These are phyloP conservation scores for Nemophila menziesii DNA, from an alignment of 257 asterid species.

Conservation along the genomic window DNA sequence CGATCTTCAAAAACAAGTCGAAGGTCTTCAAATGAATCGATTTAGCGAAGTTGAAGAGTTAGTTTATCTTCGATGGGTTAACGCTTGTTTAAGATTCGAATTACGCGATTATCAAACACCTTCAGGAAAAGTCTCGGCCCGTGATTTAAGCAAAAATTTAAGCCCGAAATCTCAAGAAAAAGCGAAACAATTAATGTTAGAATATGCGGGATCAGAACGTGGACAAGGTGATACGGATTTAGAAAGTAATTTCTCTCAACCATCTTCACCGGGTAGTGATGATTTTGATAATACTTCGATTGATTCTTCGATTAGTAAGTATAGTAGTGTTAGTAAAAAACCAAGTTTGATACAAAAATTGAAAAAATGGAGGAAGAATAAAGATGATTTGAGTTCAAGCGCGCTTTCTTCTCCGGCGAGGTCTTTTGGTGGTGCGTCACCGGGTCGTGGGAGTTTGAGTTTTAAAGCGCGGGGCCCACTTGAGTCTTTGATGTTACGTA, in stretches of 20 bases:
- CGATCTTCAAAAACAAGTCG: slow-evolving; percentile 84
- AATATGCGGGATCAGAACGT: slow-evolving; percentile 91
- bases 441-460: slow-evolving; percentile 40
- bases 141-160: slow-evolving; percentile 63
- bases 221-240: slow-evolving; percentile 91
- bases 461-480: slow-evolving; percentile 57
- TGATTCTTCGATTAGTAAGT: slow-evolving; percentile 61
- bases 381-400: slow-evolving; percentile 69
- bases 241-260: slow-evolving; percentile 76
- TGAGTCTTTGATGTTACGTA: slow-evolving; percentile 77
- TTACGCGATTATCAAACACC: slow-evolving; percentile 80
- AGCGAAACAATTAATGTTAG: slow-evolving; percentile 85
- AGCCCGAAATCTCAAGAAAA: slow-evolving; percentile 84
- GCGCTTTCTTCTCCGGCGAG: slow-evolving; percentile 64
- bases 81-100: slow-evolving; percentile 82
- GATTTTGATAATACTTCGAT: slow-evolving; percentile 67
- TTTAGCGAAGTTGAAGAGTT: slow-evolving; percentile 97
- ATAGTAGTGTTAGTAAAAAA: slow-evolving; percentile 60
- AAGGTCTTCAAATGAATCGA: slow-evolving; percentile 93
- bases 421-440: slow-evolving; percentile 62
- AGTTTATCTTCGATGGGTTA: slow-evolving; percentile 97
- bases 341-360: slow-evolving; percentile 72
- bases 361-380: slow-evolving; percentile 78
- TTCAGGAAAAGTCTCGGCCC: slow-evolving; percentile 68
- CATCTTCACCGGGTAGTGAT: slow-evolving; percentile 79